Conservation (phyloP, 352 stramenopile species). For the Elongisporangium undulatum region DNA sequence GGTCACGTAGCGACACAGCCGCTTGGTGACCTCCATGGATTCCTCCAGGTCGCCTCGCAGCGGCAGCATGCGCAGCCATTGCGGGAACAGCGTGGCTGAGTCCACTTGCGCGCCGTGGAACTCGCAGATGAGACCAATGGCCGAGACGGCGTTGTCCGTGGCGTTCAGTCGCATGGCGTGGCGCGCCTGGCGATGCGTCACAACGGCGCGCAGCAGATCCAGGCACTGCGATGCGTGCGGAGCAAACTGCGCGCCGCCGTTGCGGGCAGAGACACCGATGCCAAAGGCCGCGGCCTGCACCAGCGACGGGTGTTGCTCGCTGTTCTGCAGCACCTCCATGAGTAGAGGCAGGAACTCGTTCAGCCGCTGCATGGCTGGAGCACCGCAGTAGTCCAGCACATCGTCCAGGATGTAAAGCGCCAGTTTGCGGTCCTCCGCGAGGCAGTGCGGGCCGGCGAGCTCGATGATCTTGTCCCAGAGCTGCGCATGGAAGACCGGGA, state of each 20-base stretch:
- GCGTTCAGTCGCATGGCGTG: conserved; percentile 57
- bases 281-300: conserved; percentile 73
- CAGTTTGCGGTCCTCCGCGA: conserved; percentile 76
- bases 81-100: conserved; percentile 45
- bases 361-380: conserved; percentile 35
- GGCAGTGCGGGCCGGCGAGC: conserved; percentile 56
- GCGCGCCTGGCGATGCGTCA: conserved; percentile 45
- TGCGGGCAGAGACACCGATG: conserved; percentile 58
- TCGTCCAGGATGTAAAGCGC: conserved; percentile 86
- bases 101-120: conserved; percentile 46
- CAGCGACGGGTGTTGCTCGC: conserved; percentile 44
- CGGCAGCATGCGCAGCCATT: conserved; percentile 69
- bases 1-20: conserved; percentile 60
- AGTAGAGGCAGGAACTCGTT: conserved; percentile 70
- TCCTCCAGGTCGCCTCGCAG: conserved; percentile 77
- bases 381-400: conserved; percentile 74
- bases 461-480: conserved; percentile 79
- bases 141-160: conserved; percentile 75
- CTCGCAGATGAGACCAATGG: conserved; percentile 71
- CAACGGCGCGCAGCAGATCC: conserved; percentile 53
- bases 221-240: conserved; percentile 44
- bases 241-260: conserved; percentile 49
- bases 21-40: conserved; percentile 53
- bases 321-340: conserved; percentile 56
- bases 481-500: conserved; percentile 67